Evolutionary conservation across 257 asterid genomes (phyloP).

Genomic region (Orobanche coerulescens): DNA sequence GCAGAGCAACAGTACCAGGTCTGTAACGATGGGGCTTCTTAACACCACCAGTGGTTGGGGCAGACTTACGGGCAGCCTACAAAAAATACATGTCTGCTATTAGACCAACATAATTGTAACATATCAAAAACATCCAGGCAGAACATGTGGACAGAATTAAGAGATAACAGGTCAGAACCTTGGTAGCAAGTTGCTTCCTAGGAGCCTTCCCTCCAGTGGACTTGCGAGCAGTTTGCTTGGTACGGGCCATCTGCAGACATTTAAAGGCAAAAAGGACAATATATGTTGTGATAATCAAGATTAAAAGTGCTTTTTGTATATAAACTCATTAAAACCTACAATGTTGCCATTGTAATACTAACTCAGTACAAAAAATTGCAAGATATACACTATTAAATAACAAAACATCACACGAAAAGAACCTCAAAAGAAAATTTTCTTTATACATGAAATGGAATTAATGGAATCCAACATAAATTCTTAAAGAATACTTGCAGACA

Average conservation of each 20-base stretch:
- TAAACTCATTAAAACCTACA: too few relatives aligned
- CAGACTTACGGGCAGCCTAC: slow-evolving; percentile 60
- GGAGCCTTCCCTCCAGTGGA: slow-evolving; percentile 64
- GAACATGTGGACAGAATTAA: background rate
- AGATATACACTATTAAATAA: too few relatives aligned
- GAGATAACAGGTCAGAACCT: slow-evolving; percentile 19
- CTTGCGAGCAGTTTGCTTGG: slow-evolving; percentile 61
- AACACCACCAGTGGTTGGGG: slow-evolving; percentile 59
- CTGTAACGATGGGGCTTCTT: slow-evolving; percentile 59
- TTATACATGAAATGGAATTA: too few relatives aligned
- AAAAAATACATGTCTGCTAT: background rate
- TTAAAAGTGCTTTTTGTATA: background rate
- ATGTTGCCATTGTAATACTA: too few relatives aligned
- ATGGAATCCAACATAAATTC: too few relatives aligned
- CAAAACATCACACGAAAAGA: too few relatives aligned
- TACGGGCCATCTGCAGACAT: slow-evolving; percentile 43
- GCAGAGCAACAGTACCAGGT: slow-evolving; percentile 61
- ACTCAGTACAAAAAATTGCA: too few relatives aligned
- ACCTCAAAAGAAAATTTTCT: too few relatives aligned
- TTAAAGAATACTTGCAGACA: background rate
- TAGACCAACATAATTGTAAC: background rate
- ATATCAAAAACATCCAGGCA: background rate
- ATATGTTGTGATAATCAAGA: background rate
- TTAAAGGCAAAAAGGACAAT: background rate
- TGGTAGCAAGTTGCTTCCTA: slow-evolving; percentile 57